Evolutionary conservation across 768 basidiomycete species (phyloP).

Genomic region (Phlebiopsis gigantea): DNA sequence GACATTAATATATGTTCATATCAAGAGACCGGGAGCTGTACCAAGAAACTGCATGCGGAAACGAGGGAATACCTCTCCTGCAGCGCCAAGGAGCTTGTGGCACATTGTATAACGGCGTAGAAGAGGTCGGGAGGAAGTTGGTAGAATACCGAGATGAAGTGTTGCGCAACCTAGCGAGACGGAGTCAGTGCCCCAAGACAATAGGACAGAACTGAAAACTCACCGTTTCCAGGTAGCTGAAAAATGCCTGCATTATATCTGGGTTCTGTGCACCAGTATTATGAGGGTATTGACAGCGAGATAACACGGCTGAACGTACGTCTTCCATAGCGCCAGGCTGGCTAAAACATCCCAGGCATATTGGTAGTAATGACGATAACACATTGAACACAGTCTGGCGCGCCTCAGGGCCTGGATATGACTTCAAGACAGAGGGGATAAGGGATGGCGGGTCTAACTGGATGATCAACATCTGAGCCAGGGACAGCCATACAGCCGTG

Average conservation of each 20-base stretch:
- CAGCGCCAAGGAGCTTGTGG: slow-evolving; percentile 57
- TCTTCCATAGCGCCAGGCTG: slow-evolving; percentile 63
- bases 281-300: neutral
- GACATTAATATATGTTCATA: neutral
- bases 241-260: slow-evolving; percentile 87
- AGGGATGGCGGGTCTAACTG: slow-evolving; percentile 76
- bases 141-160: slow-evolving; percentile 58
- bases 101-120: slow-evolving; percentile 65
- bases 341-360: slow-evolving; percentile 47
- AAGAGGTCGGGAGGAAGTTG: slow-evolving; percentile 58
- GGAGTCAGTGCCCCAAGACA: neutral
- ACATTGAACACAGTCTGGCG: slow-evolving; percentile 49
- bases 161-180: slow-evolving; percentile 37
- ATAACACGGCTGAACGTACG: slow-evolving; percentile 39
- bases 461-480: slow-evolving; percentile 74
- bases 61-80: slow-evolving; percentile 87
- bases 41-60: slow-evolving; percentile 77
- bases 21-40: slow-evolving; percentile 31
- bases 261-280: slow-evolving; percentile 56
- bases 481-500: slow-evolving; percentile 79
- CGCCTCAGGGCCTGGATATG: slow-evolving; percentile 49
- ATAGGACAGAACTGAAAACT: slow-evolving; percentile 18
- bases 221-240: slow-evolving; percentile 75
- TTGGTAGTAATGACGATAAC: slow-evolving; percentile 54
- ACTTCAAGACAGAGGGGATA: slow-evolving; percentile 39